Evolutionary conservation across 495 filamentous ascomycete genomes (phyloP), one percentile per base, ranked within the genome.

Genomic region (Penicillium chermesinum): DNA sequence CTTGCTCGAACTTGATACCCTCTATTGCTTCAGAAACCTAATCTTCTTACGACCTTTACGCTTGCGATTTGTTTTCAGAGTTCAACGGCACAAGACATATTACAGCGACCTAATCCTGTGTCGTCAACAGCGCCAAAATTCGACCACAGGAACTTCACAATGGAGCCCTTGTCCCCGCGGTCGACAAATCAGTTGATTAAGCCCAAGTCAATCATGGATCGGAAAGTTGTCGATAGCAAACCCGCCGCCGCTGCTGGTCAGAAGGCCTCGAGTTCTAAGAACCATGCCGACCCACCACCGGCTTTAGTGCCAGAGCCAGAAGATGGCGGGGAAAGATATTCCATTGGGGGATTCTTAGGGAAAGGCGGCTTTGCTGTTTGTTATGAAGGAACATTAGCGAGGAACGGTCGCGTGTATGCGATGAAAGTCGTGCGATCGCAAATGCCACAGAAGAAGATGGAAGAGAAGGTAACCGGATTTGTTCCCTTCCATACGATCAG

Each of bases 321-420:
- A 33, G 76, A 78, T 55, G 76, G 86, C 67, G 83, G 85, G 42
- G 83, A 88, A 49, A 75, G 80, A 42, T 98, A 96, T 72, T 77
- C 81, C 33, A 86, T 89, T 6, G 93, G 91, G n/a, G 77, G 72
- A 34, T 81, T 87, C 44, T 72, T 98, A 36, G 93, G 93, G 0
- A 96, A 93, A 69, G 93, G 93, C 37, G 93, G 93, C 0, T 98
- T 98, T 62, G 93, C 93, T 15, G 86, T 95, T 20, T 96, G 93
- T 65, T 93, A 86, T 52, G 74, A 85, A 38, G 93, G 88, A 2
- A 80, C 84, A 46, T 63, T 88, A 35, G 65, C 77, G 17, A 78
- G 80, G 6, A 81, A 79, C 38, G 78, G 73, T 49, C 81, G 83
- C 42, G 75, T 81, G 33, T 89, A 83, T 55, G 90, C 90, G 1